Evolutionary conservation across 2,329 filamentous ascomycete genomes (phyloP).

Genomic region (Fusarium pilosicola): DNA sequence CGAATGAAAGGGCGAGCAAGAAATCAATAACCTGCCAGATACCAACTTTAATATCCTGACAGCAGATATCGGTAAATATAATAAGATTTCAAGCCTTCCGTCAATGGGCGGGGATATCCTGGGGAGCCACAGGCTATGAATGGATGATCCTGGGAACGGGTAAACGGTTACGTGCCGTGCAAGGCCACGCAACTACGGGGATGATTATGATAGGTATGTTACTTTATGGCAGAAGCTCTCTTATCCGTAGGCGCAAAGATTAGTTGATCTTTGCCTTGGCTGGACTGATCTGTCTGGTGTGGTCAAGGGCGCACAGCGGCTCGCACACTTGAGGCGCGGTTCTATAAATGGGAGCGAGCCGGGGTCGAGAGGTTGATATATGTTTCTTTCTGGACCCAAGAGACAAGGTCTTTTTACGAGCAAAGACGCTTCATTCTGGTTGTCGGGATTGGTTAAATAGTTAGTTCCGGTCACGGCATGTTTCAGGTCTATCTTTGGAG

Average conservation of each 20-base stretch:
- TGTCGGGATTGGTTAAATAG: background rate
- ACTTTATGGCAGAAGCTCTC: constrained; percentile 11
- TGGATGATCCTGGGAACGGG: constrained; percentile 31
- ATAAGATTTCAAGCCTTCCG: constrained; percentile 20
- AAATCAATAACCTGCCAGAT: background rate
- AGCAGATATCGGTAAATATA: constrained; percentile 1
- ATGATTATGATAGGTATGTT: background rate
- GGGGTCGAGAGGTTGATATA: constrained; percentile 3
- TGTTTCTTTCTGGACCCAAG: background rate
- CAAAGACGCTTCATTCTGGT: constrained; percentile 7
- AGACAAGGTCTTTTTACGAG: background rate
- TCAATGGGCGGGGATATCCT: constrained; percentile 22
- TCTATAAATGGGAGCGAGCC: constrained; percentile 39
- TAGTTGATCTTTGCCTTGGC: constrained; percentile 6
- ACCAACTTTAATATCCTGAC: background rate
- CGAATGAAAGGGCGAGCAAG: constrained; percentile 2
- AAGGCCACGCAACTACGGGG: constrained; percentile 32
- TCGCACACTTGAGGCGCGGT: constrained; percentile 16
- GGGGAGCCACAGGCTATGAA: constrained; percentile 25
- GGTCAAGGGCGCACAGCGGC: constrained; percentile 14
- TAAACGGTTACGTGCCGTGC: constrained; percentile 36
- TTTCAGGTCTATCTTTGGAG: constrained; percentile 5
- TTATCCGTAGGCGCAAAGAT: constrained; percentile 8
- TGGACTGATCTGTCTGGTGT: constrained; percentile 7
- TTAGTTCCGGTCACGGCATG: background rate